A percentile compares a stretch with the other conserved stretches of the same genome.
Conservation (phyloP, 768 basidiomycete genomes). For the Boletus tylopilopsis region DNA sequence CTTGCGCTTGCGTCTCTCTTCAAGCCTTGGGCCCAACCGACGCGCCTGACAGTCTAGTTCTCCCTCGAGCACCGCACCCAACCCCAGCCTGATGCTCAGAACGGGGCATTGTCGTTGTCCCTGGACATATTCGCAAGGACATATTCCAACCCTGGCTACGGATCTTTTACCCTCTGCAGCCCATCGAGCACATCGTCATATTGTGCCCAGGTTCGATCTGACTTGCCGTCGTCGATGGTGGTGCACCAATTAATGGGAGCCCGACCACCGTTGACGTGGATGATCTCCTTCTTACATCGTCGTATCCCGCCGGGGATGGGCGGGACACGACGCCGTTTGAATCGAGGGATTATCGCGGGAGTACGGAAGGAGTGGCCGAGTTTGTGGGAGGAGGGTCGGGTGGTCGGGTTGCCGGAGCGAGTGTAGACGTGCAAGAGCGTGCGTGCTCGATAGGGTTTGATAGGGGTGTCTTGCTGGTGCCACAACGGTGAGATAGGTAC, state of each 20-base stretch:
- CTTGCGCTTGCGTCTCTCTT: not conserved
- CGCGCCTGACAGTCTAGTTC: not conserved
- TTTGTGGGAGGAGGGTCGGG: slow-evolving; percentile 26
- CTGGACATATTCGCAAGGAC: slow-evolving; percentile 34
- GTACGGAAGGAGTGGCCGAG: slow-evolving; percentile 5
- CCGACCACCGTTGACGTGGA: slow-evolving; percentile 18
- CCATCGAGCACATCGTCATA: slow-evolving; percentile 19
- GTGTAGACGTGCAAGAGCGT: slow-evolving; percentile 17
- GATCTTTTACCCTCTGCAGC: slow-evolving; percentile 35
- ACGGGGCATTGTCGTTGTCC: not conserved
- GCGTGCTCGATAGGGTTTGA: slow-evolving; percentile 32
- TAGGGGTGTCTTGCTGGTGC: too few species aligned
- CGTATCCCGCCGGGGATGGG: slow-evolving; percentile 39
- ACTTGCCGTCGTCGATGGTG: slow-evolving; percentile 28
- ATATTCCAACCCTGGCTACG: slow-evolving; percentile 38
- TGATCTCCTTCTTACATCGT: slow-evolving; percentile 19
- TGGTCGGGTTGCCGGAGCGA: slow-evolving; percentile 31
- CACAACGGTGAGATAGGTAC: too few species aligned
- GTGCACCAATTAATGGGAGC: not conserved
- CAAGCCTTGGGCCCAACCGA: not conserved
- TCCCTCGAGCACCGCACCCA: not conserved
- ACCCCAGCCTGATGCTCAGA: not conserved
- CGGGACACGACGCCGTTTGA: slow-evolving; percentile 33
- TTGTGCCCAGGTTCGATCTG: slow-evolving; percentile 22
- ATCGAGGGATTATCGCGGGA: slow-evolving; percentile 1